These are phyloP conservation scores for Sarcomyxa edulis DNA, from an alignment of 768 basidiomycete species.

Conservation along the genomic window DNA sequence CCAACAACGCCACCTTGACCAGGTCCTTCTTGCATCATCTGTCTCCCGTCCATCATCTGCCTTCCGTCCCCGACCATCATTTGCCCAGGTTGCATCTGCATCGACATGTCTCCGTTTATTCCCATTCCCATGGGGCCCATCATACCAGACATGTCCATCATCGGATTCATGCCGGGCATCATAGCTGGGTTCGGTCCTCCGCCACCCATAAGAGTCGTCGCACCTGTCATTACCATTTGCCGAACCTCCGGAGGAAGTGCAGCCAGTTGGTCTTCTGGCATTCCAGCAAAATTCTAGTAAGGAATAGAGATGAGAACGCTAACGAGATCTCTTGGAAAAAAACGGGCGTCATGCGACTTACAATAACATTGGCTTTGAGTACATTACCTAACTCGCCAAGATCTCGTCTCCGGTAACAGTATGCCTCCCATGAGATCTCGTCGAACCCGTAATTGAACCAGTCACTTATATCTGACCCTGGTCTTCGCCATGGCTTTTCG, in stretches of 20 bases:
- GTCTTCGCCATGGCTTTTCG: conserved; percentile 88
- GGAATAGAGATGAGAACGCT: conserved; percentile 8
- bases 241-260: conserved; percentile 78
- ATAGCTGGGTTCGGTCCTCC: conserved; percentile 48
- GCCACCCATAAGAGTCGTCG: conserved; percentile 71
- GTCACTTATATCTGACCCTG: conserved; percentile 90
- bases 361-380: conserved; percentile 79
- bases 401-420: conserved; percentile 79
- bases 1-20: conserved; percentile 33
- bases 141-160: conserved; percentile 71
- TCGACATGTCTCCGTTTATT: conserved; percentile 64
- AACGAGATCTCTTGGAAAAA: conserved; percentile 1
- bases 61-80: conserved; percentile 34
- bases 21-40: conserved; percentile 33
- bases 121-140: conserved; percentile 39
- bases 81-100: conserved; percentile 31
- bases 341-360: conserved; percentile 32
- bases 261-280: conserved; percentile 77
- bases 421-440: conserved; percentile 92
- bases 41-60: conserved; percentile 45
- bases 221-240: conserved; percentile 83
- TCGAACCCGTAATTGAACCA: conserved; percentile 99
- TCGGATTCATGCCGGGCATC: conserved; percentile 50
- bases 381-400: conserved; percentile 75
- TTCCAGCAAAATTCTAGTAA: conserved; percentile 68